Percentiles rank a stretch among this genome's conserved stretches.
Evolutionary conservation across 2,329 filamentous ascomycete genomes (phyloP).

Genomic region (Fusarium stilboides): DNA sequence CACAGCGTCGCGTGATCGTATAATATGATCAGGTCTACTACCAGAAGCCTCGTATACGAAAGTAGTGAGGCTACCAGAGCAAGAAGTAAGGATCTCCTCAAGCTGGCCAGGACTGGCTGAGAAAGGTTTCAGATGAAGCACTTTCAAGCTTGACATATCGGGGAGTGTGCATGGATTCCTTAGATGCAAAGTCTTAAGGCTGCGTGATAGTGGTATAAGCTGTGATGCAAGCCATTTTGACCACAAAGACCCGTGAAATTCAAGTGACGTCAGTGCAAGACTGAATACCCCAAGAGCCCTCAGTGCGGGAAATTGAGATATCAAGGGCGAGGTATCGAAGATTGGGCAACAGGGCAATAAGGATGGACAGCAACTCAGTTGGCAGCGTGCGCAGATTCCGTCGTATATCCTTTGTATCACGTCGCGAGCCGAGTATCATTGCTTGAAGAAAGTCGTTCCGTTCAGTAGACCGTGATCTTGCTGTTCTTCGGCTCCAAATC

Average conservation of each 20-base stretch:
- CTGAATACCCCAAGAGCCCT: conserved; percentile 7
- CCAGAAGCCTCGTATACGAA: conserved; percentile 30
- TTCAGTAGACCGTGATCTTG: background rate
- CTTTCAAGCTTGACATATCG: conserved; percentile 18
- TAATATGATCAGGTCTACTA: too few species aligned
- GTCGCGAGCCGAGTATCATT: conserved; percentile 5
- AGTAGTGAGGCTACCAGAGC: conserved; percentile 5
- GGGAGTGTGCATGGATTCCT: background rate
- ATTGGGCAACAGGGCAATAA: conserved; percentile 15
- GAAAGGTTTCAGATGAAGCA: conserved; percentile 5
- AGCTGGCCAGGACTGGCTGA: background rate
- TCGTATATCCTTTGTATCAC: background rate
- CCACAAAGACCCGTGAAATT: background rate
- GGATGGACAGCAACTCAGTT: background rate
- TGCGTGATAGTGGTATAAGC: background rate
- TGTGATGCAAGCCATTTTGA: background rate
- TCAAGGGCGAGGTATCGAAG: conserved; percentile 19
- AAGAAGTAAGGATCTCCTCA: conserved; percentile 4
- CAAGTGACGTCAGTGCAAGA: conserved; percentile 19
- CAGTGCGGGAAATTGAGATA: conserved; percentile 1
- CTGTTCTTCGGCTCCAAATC: conserved; percentile 9
- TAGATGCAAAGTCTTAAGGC: conserved; percentile 23
- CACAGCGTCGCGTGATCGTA: conserved; percentile 18
- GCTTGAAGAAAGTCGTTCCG: conserved; percentile 7
- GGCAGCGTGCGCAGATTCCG: background rate